phyloP scores from a whole-genome alignment of 495 filamentous ascomycete genomes.

The Platismatia glauca region DNA sequence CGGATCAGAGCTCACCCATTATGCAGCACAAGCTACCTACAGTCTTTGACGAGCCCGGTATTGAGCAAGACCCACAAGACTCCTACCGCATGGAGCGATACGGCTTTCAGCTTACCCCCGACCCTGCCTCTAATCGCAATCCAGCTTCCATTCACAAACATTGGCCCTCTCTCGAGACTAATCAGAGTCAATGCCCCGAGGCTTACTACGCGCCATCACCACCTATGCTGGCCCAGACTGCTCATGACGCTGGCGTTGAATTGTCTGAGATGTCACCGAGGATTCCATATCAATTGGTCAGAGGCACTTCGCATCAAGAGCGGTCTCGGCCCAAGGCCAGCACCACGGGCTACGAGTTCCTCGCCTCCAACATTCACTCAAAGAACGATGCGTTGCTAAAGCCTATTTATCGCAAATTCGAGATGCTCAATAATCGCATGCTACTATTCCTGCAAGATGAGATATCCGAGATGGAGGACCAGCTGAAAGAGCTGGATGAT shows the following conservation, averaged over 20 bases:
- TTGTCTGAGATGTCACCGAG: slow-evolving; percentile 12
- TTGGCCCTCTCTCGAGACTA: slow-evolving; percentile 12
- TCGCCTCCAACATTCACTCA: slow-evolving; percentile 53
- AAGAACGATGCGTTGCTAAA: slow-evolving; percentile 37
- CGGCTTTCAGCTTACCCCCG: background rate
- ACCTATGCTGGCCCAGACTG: background rate
- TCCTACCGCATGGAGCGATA: slow-evolving; percentile 2
- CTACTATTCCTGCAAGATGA: slow-evolving; percentile 84
- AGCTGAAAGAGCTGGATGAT: slow-evolving; percentile 60
- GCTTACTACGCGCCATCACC: slow-evolving; percentile 17
- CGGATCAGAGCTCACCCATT: slow-evolving; percentile 22
- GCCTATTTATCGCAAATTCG: slow-evolving; percentile 80
- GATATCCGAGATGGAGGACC: slow-evolving; percentile 67
- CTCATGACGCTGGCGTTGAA: slow-evolving; percentile 5
- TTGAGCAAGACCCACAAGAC: background rate
- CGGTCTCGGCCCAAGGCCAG: slow-evolving; percentile 20
- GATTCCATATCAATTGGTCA: slow-evolving; percentile 5
- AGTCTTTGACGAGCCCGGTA: slow-evolving; percentile 11
- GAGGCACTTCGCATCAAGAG: slow-evolving; percentile 20
- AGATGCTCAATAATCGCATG: slow-evolving; percentile 73
- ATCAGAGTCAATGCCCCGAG: slow-evolving; percentile 16
- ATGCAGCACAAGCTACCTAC: slow-evolving; percentile 23
- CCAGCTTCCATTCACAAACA: slow-evolving; percentile 12
- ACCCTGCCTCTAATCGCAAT: slow-evolving; percentile 2
- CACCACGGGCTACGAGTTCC: slow-evolving; percentile 55